phyloP scores from a whole-genome alignment of 129 eudicot genomes.

The Artemisia annua region DNA sequence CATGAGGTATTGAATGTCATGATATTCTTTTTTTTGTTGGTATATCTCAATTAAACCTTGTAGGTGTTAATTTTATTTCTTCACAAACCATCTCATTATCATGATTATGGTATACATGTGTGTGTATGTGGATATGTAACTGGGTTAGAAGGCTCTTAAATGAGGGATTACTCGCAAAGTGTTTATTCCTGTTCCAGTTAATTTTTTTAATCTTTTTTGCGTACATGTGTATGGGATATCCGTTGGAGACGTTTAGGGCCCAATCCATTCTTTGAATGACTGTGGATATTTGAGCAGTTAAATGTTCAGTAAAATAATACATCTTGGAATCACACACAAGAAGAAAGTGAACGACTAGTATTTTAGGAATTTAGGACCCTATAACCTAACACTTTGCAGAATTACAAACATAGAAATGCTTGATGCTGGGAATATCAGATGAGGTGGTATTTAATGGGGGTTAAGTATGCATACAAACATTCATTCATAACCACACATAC shows the following conservation, averaged over 20 bases:
- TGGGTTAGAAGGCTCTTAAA: too few species aligned
- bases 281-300: not conserved
- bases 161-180: too few species aligned
- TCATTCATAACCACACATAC: not conserved
- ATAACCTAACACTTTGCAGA: not conserved
- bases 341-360: not conserved
- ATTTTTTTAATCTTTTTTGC: too few species aligned
- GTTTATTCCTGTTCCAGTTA: too few species aligned
- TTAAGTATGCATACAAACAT: not conserved
- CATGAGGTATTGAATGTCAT: constrained; percentile 58
- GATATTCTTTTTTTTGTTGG: not conserved
- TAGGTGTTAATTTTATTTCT: not conserved
- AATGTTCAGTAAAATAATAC: not conserved
- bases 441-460: not conserved
- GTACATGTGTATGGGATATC: too few species aligned
- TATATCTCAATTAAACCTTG: not conserved
- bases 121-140: too few species aligned
- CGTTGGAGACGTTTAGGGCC: too few species aligned
- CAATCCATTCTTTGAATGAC: too few species aligned
- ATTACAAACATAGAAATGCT: too few species aligned
- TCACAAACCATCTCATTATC: not conserved
- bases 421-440: not conserved
- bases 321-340: not conserved
- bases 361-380: not conserved
- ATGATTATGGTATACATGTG: too few species aligned